Conservation (phyloP, 129 eudicot genomes). For the Saussurea involucrata region DNA sequence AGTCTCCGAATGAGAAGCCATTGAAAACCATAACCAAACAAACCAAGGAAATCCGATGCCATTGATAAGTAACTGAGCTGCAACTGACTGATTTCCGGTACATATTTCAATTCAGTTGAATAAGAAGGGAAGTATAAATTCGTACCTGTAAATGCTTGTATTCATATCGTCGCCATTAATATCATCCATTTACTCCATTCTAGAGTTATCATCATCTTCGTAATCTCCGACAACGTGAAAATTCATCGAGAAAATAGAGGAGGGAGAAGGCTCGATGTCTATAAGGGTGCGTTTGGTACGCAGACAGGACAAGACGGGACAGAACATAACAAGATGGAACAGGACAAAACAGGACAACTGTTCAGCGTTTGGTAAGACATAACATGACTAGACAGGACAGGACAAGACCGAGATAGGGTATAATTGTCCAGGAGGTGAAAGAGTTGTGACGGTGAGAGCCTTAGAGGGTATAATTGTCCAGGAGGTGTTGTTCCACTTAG, state of each 20-base stretch:
- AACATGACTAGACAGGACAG: too few relatives aligned
- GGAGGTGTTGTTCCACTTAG: too few relatives aligned
- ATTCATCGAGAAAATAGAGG: not conserved
- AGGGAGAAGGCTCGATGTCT: too few relatives aligned
- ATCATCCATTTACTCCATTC: slow-evolving; percentile 53
- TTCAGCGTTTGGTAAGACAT: too few relatives aligned
- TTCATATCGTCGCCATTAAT: slow-evolving; percentile 47
- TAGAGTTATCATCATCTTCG: not conserved
- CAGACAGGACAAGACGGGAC: too few relatives aligned
- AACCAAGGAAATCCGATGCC: slow-evolving; percentile 56
- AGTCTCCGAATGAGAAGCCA: slow-evolving; percentile 52
- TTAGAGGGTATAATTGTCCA: too few relatives aligned
- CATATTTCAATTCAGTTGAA: slow-evolving; percentile 50
- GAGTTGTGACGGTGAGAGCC: too few relatives aligned
- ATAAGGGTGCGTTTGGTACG: too few relatives aligned
- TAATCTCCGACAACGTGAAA: slow-evolving; percentile 7
- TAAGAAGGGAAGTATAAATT: slow-evolving; percentile 64
- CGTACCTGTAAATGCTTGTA: slow-evolving; percentile 60
- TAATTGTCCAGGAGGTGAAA: too few relatives aligned
- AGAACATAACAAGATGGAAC: too few relatives aligned
- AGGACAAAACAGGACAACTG: too few relatives aligned
- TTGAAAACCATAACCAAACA: slow-evolving; percentile 61
- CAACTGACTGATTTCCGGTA: slow-evolving; percentile 39
- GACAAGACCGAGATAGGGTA: too few relatives aligned
- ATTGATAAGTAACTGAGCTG: slow-evolving; percentile 51